A percentile compares a stretch with the other conserved stretches of the same genome.
Conservation (phyloP, 1,284 basidiomycete genomes). For the Rhodotorula mucilaginosa region DNA sequence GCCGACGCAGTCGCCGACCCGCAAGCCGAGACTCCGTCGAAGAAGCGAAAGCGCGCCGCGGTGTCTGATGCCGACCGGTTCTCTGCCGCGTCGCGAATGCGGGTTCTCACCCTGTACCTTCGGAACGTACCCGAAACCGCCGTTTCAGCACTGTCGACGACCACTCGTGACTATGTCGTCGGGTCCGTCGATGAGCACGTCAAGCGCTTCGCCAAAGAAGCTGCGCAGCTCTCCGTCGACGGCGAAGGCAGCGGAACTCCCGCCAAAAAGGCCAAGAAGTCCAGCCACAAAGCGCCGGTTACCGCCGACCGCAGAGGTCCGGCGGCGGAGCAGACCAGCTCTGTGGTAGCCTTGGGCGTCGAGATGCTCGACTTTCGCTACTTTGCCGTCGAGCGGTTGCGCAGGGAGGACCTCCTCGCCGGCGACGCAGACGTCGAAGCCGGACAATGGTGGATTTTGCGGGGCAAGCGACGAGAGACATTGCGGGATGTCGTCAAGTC, state of each 20-base stretch:
- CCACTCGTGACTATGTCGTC: not conserved
- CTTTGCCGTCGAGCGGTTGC: constrained; percentile 16
- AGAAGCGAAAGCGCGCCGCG: constrained; percentile 20
- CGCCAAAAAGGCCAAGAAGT: constrained; percentile 25
- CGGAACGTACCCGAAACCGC: not conserved
- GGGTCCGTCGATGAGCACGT: constrained; percentile 9
- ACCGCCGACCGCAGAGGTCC: not conserved
- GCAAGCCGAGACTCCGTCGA: constrained; percentile 10
- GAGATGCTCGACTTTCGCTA: constrained; percentile 29
- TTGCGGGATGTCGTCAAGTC: constrained; percentile 11
- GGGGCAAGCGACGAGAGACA: constrained; percentile 5
- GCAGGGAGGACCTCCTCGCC: not conserved
- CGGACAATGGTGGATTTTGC: constrained; percentile 8
- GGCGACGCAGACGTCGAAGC: not conserved
- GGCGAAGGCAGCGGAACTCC: constrained; percentile 1
- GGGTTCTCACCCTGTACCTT: constrained; percentile 7
- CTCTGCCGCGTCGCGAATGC: not conserved
- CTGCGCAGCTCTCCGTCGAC: not conserved
- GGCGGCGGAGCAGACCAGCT: not conserved
- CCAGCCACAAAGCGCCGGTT: constrained; percentile 8
- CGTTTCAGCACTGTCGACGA: constrained; percentile 2
- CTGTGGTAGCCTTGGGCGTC: constrained; percentile 1
- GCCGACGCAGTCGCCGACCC: not conserved
- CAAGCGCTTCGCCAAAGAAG: constrained; percentile 6
- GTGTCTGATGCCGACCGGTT: not conserved